These are phyloP conservation scores for Zymoseptoria ardabiliae DNA, from an alignment of 2,329 filamentous ascomycete genomes.

Conservation along the genomic window DNA sequence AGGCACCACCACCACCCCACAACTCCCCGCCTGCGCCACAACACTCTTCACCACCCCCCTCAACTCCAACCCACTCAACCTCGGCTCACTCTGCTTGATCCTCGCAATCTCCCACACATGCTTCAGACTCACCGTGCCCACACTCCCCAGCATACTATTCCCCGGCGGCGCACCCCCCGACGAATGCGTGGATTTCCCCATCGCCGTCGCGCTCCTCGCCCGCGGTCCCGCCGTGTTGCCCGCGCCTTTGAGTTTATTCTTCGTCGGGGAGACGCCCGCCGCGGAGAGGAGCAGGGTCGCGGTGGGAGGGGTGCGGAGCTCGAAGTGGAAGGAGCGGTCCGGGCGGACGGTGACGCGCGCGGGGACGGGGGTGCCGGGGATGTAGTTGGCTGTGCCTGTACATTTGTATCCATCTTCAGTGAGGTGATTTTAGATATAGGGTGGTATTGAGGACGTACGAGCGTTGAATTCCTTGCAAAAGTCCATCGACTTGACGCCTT, in stretches of 20 bases:
- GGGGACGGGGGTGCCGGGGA: slow-evolving; percentile 75
- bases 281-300: slow-evolving; percentile 82
- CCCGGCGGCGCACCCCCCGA: slow-evolving; percentile 20
- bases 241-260: slow-evolving; percentile 69
- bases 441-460: slow-evolving; percentile 5
- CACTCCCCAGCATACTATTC: slow-evolving; percentile 65
- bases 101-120: slow-evolving; percentile 96
- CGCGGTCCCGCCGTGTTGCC: slow-evolving; percentile 43
- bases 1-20: slow-evolving; percentile 44
- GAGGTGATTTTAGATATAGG: slow-evolving; percentile 1
- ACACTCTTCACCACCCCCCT: slow-evolving; percentile 76
- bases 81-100: slow-evolving; percentile 63
- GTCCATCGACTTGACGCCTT: slow-evolving; percentile 92
- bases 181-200: slow-evolving; percentile 29
- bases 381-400: slow-evolving; percentile 69
- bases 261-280: slow-evolving; percentile 66
- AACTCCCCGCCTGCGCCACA: slow-evolving; percentile 44
- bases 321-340: slow-evolving; percentile 88
- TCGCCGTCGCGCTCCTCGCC: slow-evolving; percentile 27
- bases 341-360: slow-evolving; percentile 86
- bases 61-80: slow-evolving; percentile 62
- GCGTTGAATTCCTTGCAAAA: slow-evolving; percentile 18
- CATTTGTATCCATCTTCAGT: background rate
- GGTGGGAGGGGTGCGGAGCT: slow-evolving; percentile 84
- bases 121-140: slow-evolving; percentile 86